Base-by-base conservation (phyloP, 2,329 filamentous ascomycete genomes). In the Aspergillus ustus region DNA sequence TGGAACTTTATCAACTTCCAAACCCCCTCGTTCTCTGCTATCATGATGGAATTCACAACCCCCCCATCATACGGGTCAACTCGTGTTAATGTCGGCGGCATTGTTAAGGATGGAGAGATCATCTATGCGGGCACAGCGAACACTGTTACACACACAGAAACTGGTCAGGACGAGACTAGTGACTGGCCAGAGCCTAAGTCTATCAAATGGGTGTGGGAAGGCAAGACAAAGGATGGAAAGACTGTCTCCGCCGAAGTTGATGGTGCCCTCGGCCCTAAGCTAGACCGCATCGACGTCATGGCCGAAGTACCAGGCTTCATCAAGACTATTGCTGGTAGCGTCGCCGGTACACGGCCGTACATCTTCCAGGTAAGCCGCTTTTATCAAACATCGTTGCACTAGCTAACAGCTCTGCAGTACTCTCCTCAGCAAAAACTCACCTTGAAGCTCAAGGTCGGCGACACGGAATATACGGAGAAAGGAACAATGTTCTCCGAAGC, bases 1-100 rank as follows among this genome's bases (percentile, higher is more conserved):
- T 99, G 95, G 95, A 97, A 95, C 80, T 99, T 97, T 81, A 84
- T 87, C 78, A 87, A 93, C 80, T 97, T 97, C 82, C 93, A 98
- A 76, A 89, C 91, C 15, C 90, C 92, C 22, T 92, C 84, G 20
- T 91, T 92, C 81, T 95, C 93, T 29, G 94, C 93, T 29, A 81
- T 96, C 67, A 83, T 98, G 82, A 99, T 99, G 95, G 91, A 98
- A 78, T 99, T 89, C 78, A 96, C 88, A 43, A 99, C 95, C 0
- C 96, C 95, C 29, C 88, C 91, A 4, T 97, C 94, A 4, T 99
- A 99, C 74, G 95, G 91, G 37, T 88, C 87, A 54, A 97, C 93
- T 1, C 81, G 87, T 19, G 93, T 99, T 65, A 90, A 87, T 66
- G 90, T 98, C 20, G 92, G 93, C 59, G 91, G 88, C 57, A 87